Conservation (phyloP, 129 eudicot species). For the Lonicera japonica region DNA sequence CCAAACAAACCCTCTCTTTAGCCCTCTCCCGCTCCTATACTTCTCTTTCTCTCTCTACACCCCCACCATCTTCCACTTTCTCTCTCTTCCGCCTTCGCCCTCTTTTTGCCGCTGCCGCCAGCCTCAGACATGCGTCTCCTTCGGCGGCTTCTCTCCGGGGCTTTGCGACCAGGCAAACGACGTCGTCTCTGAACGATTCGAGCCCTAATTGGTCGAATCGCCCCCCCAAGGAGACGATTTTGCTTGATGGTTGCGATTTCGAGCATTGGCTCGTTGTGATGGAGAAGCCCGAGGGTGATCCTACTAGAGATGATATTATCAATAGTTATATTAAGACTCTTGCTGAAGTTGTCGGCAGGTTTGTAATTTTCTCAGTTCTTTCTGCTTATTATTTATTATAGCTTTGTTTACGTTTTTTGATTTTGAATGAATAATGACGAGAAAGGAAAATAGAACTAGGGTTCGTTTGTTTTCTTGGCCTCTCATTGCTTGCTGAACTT, state of each 20-base stretch:
- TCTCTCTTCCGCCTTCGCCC: constrained; percentile 54
- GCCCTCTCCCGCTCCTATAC: constrained; percentile 17
- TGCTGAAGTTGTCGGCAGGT: constrained; percentile 75
- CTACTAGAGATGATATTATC: constrained; percentile 76
- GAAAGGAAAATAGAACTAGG: too few relatives aligned
- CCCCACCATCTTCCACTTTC: constrained; percentile 8
- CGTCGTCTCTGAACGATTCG: constrained; percentile 66
- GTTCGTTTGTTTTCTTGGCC: too few relatives aligned
- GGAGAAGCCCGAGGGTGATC: constrained; percentile 71
- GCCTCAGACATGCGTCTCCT: constrained; percentile 24
- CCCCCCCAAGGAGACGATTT: constrained; percentile 89
- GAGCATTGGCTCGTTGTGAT: constrained; percentile 93
- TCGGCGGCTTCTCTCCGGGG: constrained; percentile 27
- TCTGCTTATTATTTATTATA: neutral
- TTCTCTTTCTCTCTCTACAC: constrained; percentile 24
- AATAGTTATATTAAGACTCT: constrained; percentile 67
- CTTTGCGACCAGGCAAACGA: constrained; percentile 53
- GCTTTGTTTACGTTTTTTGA: neutral
- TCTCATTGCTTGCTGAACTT: too few relatives aligned
- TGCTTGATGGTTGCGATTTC: constrained; percentile 91
- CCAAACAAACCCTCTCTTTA: constrained; percentile 26
- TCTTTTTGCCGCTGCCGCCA: constrained; percentile 27
- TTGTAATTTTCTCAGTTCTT: neutral
- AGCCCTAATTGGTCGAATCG: constrained; percentile 92
- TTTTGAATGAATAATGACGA: too few relatives aligned